Conservation (phyloP, 1,284 basidiomycete species). For the Leccinum variabile region DNA sequence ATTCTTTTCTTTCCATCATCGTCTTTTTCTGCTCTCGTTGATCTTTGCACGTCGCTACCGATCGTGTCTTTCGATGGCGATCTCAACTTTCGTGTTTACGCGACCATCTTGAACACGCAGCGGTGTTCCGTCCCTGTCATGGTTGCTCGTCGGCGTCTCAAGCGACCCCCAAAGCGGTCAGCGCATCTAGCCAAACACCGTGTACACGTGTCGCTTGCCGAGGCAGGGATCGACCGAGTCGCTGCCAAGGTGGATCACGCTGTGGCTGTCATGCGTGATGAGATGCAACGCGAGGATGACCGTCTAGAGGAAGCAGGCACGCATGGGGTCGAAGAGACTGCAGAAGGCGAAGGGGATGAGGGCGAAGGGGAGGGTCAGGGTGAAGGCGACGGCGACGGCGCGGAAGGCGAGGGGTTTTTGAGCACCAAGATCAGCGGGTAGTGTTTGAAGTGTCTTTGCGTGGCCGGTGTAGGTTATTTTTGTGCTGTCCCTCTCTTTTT, state of each 20-base stretch:
- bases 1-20: not conserved
- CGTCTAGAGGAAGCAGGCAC: constrained; percentile 37
- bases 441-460: not conserved
- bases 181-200: constrained; percentile 66
- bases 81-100: not conserved
- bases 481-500: not conserved
- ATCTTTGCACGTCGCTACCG: not conserved
- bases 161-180: constrained; percentile 64
- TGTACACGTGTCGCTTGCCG: constrained; percentile 79
- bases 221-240: constrained; percentile 82
- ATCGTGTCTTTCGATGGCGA: not conserved
- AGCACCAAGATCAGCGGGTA: constrained; percentile 26
- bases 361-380: constrained; percentile 35
- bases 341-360: constrained; percentile 32
- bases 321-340: constrained; percentile 35
- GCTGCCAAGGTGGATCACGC: constrained; percentile 72
- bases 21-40: not conserved
- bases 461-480: not conserved
- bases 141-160: constrained; percentile 84
- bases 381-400: constrained; percentile 24
- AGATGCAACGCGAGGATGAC: constrained; percentile 64
- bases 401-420: constrained; percentile 34
- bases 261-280: constrained; percentile 68
- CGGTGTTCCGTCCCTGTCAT: constrained; percentile 91
- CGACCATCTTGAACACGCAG: constrained; percentile 34